These are phyloP conservation scores for Pichia ethanolica DNA, from an alignment of 805 yeast species.

Conservation along the genomic window DNA sequence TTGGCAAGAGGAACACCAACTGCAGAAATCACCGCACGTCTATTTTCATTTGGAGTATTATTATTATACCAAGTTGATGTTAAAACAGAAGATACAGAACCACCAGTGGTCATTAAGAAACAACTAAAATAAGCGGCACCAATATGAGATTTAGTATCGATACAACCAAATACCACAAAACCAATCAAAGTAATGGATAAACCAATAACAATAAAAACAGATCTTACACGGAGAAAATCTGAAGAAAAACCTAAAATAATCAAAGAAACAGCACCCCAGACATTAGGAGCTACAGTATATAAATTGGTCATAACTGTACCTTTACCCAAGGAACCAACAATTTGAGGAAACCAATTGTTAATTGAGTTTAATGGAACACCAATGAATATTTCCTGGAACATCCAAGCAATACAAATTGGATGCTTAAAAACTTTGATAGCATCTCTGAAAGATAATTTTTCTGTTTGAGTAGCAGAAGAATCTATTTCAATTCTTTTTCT, in stretches of 20 bases:
- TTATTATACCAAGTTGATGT: constrained; percentile 46
- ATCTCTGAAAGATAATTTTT: constrained; percentile 31
- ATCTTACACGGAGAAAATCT: constrained; percentile 33
- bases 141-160: constrained; percentile 32
- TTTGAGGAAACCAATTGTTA: constrained; percentile 44
- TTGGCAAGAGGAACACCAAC: constrained; percentile 50
- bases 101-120: constrained; percentile 39
- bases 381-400: constrained; percentile 35
- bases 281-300: constrained; percentile 42
- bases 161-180: constrained; percentile 38
- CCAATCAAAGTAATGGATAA: constrained; percentile 36
- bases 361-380: constrained; percentile 45
- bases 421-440: constrained; percentile 38
- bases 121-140: constrained; percentile 19
- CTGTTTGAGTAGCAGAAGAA: constrained; percentile 34
- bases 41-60: constrained; percentile 38
- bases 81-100: constrained; percentile 41
- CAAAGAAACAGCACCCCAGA: constrained; percentile 38
- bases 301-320: constrained; percentile 35
- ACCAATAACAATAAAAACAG: constrained; percentile 32
- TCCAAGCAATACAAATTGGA: constrained; percentile 39
- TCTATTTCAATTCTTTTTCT: constrained; percentile 35
- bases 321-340: constrained; percentile 31
- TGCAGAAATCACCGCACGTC: constrained; percentile 40
- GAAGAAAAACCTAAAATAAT: constrained; percentile 34